Base-by-base conservation (phyloP, 202 grass and related monocot species). In the Carex arenaria region DNA sequence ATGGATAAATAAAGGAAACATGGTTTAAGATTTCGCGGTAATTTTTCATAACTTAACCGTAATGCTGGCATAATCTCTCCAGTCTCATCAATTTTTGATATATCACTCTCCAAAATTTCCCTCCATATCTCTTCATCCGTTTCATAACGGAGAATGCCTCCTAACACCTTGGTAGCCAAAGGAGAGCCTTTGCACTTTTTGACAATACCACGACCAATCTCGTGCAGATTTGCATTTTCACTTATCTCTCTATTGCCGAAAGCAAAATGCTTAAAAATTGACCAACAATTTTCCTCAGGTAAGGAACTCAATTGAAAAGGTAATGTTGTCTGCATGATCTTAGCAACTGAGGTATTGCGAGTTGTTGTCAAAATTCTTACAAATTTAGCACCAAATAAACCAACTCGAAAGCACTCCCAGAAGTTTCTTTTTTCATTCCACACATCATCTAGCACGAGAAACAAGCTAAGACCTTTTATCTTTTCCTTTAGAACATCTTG, bases 361-460 rank as follows among this genome's bases (percentile, higher is more conserved):
- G 83, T 85, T 3, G 57, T 77, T 3, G 43, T n/a, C 20, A 85
- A 18, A 38, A 85, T 72, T 78, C 15, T 65, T 54, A 72, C 45
- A 64, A 0, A 10, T 64, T 23, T 28, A 6, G 36, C 70, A 65
- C 57, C 10, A 20, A 9, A 0, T 15, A 85, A 65, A 12, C 38
- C 22, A 18, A 30, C 22, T 49, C 38, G 34, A 10, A 70, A 53
- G 13, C 10, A 4, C 34, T 43, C 84, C 84, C 84, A 85, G 1
- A 57, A 1, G 9, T 69, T n/a, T 43, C 40, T 40, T 4, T 80
- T 38, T 42, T 85, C 74, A 60, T 85, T 80, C 73, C 61, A 80
- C 3, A 85, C 22, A 80, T 86, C 84, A 86, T 79, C 84, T 67
- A 80, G 49, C 10, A 85, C 83, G 23, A 79, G 56, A 28, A 78